Base-by-base conservation (phyloP, 139 green algal genomes). In the Mychonastes homosphaera region DNA sequence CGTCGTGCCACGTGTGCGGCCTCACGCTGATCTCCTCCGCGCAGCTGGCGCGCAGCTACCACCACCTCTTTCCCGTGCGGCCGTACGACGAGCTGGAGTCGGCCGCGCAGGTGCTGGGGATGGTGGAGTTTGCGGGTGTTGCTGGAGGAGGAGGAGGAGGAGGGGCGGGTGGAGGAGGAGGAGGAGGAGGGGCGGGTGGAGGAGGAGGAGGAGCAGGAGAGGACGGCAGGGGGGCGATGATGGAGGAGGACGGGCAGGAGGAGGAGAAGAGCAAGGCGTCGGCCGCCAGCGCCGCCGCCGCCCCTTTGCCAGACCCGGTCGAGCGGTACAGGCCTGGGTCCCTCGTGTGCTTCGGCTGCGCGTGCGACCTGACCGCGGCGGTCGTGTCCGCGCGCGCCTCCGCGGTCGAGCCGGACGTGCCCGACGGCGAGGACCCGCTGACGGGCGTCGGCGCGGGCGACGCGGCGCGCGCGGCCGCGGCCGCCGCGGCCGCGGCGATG, bases 11-110 rank as follows among this genome's bases (percentile, higher is more conserved):
- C 52, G 80, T 93, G 27, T 99, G 91, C 63, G 76, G 71, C 4
- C 74, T 99, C 38, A 94, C 89, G 15, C 79, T 99, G n/a, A 86
- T 98, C 9, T 93, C 88, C 0, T 92, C 87, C 0, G 81, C 92
- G 2, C 91, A 99, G 71, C 65, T 99, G 15, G 92, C 92, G 2
- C 74, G 92, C 23, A 95, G 86, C 41, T 99, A 99, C 73, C 92
- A 99, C 70, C 92, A 99, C 75, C 76, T 99, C 6, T 99, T 99
- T 64, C 92, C 92, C 0, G 81, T 96, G 0, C 39, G 66, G 19
- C 69, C 74, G 0, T 98, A 88, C 51, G 33, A 71, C 0, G 89
- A 96, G 34, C 56, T 87, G 12, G 3, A 34, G 3, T 10, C 38
- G 3, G 38, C n/a, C n/a, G n/a, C n/a, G n/a, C n/a, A n/a, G n/a